Evolutionary conservation across 345 rosid genomes (phyloP).

Genomic region (Trapa incisa): DNA sequence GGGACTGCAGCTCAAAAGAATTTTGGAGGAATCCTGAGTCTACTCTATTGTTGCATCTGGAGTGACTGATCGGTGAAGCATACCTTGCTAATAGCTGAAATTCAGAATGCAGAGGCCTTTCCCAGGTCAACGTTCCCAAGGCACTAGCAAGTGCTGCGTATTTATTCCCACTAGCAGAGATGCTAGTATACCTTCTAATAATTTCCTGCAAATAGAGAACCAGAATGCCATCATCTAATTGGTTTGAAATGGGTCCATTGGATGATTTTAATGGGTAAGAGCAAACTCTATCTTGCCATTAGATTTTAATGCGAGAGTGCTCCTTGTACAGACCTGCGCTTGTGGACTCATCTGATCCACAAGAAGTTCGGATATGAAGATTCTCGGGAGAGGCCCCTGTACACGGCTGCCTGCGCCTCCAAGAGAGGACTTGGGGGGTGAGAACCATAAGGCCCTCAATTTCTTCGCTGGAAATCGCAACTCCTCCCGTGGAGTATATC

Average conservation of each 20-base stretch:
- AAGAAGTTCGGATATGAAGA: slow-evolving; percentile 88
- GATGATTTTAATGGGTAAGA: not conserved
- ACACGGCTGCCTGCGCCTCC: slow-evolving; percentile 38
- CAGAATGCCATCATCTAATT: not conserved
- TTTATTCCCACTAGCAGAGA: slow-evolving; percentile 46
- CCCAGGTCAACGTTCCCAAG: slow-evolving; percentile 74
- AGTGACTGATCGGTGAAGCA: not conserved
- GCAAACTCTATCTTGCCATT: not conserved
- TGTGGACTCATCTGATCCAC: slow-evolving; percentile 63
- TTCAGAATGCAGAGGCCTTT: slow-evolving; percentile 55
- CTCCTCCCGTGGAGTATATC: slow-evolving; percentile 64
- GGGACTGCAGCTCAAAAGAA: not conserved
- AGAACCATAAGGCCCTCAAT: slow-evolving; percentile 83
- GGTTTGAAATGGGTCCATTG: not conserved
- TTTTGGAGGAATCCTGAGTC: not conserved
- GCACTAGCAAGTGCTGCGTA: slow-evolving; percentile 76
- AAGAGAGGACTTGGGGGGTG: slow-evolving; percentile 47
- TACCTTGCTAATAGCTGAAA: slow-evolving; percentile 78
- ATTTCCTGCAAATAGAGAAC: slow-evolving; percentile 45
- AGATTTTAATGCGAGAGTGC: not conserved
- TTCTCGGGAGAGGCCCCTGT: slow-evolving; percentile 71
- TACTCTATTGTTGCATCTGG: not conserved
- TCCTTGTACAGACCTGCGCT: slow-evolving; percentile 40
- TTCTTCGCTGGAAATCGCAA: slow-evolving; percentile 86
- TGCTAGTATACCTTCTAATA: slow-evolving; percentile 43